Evolutionary conservation across 2,329 filamentous ascomycete genomes (phyloP).

Genomic region (Pseudogymnoascus sp.): DNA sequence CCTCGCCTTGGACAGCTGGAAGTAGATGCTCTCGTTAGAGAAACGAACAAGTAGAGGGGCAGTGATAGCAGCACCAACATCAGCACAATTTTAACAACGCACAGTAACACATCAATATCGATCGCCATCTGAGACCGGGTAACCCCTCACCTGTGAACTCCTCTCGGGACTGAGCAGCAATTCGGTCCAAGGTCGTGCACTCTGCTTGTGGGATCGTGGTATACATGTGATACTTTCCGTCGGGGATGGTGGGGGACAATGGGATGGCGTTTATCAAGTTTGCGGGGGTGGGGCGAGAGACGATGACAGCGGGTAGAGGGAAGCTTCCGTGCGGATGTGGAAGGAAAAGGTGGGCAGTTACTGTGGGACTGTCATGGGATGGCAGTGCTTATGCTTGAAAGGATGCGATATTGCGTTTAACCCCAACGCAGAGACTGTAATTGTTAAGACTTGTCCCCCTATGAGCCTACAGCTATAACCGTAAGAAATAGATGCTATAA

Average conservation of each 20-base stretch:
- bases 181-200: not conserved
- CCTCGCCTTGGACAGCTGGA: not conserved
- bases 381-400: not conserved
- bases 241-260: not conserved
- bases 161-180: not conserved
- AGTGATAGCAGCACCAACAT: not conserved
- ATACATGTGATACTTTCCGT: not conserved
- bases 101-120: not conserved
- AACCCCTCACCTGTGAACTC: not conserved
- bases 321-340: not conserved
- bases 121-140: not conserved
- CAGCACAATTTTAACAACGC: not conserved
- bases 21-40: not conserved
- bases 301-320: not conserved
- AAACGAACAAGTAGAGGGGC: not conserved
- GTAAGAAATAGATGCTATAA: too few species aligned
- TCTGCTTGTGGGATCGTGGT: not conserved
- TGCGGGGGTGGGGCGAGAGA: not conserved
- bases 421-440: not conserved
- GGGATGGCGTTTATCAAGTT: not conserved
- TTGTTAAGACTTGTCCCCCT: too few species aligned
- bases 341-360: not conserved
- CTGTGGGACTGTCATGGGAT: not conserved
- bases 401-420: not conserved
- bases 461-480: too few species aligned